Evolutionary conservation across 352 stramenopile genomes (phyloP).

Genomic region (Phytophthora multivora): DNA sequence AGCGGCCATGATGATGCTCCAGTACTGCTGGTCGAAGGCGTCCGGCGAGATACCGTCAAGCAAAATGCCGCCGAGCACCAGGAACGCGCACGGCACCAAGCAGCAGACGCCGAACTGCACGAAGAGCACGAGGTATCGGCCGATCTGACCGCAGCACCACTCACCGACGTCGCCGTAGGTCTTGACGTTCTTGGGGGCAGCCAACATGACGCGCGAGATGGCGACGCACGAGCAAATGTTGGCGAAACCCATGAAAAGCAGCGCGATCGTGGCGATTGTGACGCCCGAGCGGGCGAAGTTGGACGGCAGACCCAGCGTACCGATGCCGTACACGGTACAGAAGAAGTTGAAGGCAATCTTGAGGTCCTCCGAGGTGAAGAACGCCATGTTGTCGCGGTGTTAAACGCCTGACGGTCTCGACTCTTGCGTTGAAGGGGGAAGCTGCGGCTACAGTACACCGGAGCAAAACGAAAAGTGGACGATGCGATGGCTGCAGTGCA

Average conservation of each 20-base stretch:
- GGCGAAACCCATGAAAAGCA: constrained; percentile 65
- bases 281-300: constrained; percentile 66
- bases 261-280: constrained; percentile 46
- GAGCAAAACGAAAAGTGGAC: constrained; percentile 31
- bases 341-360: constrained; percentile 74
- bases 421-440: constrained; percentile 18
- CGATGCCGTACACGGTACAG: constrained; percentile 71
- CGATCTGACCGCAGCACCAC: constrained; percentile 50
- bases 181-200: constrained; percentile 56
- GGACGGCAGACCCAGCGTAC: constrained; percentile 61
- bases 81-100: constrained; percentile 57
- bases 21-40: constrained; percentile 52
- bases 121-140: constrained; percentile 59
- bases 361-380: constrained; percentile 64
- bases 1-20: constrained; percentile 66
- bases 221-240: constrained; percentile 66
- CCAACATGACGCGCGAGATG: constrained; percentile 67
- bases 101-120: constrained; percentile 64
- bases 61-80: constrained; percentile 67
- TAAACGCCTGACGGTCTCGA: constrained; percentile 24
- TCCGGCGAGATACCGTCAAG: constrained; percentile 55
- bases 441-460: constrained; percentile 6
- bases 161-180: constrained; percentile 71
- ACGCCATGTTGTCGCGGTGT: constrained; percentile 41
- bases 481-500: constrained; percentile 4